A percentile compares a stretch with the other conserved stretches of the same genome.
These are phyloP conservation scores for Trapa incisa DNA, from an alignment of 345 rosid species.

Conservation along the genomic window DNA sequence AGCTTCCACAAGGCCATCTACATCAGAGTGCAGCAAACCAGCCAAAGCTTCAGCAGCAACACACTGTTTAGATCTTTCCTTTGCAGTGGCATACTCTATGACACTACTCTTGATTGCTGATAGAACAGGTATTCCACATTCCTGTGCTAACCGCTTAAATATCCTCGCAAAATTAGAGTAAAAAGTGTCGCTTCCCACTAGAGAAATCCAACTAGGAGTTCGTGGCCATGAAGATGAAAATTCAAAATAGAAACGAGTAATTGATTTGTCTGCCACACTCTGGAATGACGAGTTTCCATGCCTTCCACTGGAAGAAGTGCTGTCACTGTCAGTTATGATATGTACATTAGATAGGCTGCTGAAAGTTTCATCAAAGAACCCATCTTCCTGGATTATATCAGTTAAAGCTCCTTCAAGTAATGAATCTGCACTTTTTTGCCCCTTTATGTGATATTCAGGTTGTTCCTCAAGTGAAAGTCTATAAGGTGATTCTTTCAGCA, in stretches of 20 bases:
- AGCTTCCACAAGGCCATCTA: conserved; percentile 58
- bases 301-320: conserved; percentile 64
- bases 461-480: conserved; percentile 47
- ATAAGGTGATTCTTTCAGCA: conserved; percentile 89
- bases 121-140: conserved; percentile 83
- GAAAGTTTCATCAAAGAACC: conserved; percentile 78
- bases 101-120: conserved; percentile 52
- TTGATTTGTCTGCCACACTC: conserved; percentile 85
- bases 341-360: conserved; percentile 93
- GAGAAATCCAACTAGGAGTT: conserved; percentile 95
- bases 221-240: conserved; percentile 98
- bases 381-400: conserved; percentile 76
- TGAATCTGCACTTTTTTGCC: conserved; percentile 36
- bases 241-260: conserved; percentile 87
- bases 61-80: conserved; percentile 95
- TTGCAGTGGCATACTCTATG: conserved; percentile 75
- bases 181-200: conserved; percentile 81
- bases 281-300: conserved; percentile 79
- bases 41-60: conserved; percentile 98
- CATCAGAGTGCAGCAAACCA: conserved; percentile 83
- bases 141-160: conserved; percentile 88
- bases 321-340: conserved; percentile 61
- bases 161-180: conserved; percentile 87
- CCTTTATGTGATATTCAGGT: conserved; percentile 15
- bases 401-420: conserved; percentile 72